Percentiles rank a stretch among this genome's conserved stretches.
These are phyloP conservation scores for Emergomyces pasteurianus DNA, from an alignment of 2,329 filamentous ascomycete species.

Conservation along the genomic window DNA sequence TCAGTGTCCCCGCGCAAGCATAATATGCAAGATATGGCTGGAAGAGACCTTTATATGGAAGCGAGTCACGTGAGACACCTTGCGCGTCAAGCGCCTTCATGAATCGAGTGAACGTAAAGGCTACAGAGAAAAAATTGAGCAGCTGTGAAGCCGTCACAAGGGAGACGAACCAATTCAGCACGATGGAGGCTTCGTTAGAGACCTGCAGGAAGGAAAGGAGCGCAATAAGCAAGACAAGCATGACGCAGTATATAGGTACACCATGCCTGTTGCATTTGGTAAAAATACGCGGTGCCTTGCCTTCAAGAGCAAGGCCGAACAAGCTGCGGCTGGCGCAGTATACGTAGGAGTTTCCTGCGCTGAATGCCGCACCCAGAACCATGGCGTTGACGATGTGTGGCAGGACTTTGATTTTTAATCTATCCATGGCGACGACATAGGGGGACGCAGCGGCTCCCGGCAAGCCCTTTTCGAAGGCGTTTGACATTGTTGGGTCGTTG, in stretches of 20 bases:
- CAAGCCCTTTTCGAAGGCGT: slow-evolving; percentile 46
- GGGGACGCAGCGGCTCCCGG: slow-evolving; percentile 60
- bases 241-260: slow-evolving; percentile 64
- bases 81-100: slow-evolving; percentile 31
- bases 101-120: slow-evolving; percentile 36
- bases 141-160: slow-evolving; percentile 32
- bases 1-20: slow-evolving; percentile 48
- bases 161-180: slow-evolving; percentile 45
- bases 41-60: slow-evolving; percentile 32
- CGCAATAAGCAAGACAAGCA: slow-evolving; percentile 52
- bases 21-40: slow-evolving; percentile 49
- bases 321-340: slow-evolving; percentile 59
- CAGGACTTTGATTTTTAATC: slow-evolving; percentile 49
- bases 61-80: slow-evolving; percentile 22
- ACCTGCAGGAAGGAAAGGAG: slow-evolving; percentile 65
- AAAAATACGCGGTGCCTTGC: slow-evolving; percentile 57
- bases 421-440: slow-evolving; percentile 57
- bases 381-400: slow-evolving; percentile 64
- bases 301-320: slow-evolving; percentile 56
- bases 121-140: slow-evolving; percentile 37
- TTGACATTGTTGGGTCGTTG: slow-evolving; percentile 49
- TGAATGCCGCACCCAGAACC: slow-evolving; percentile 56
- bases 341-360: slow-evolving; percentile 55
- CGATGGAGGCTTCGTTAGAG: slow-evolving; percentile 51
- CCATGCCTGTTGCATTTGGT: slow-evolving; percentile 50